These are phyloP conservation scores for Triangularia setosa DNA, from an alignment of 2,329 filamentous ascomycete species.

Conservation along the genomic window DNA sequence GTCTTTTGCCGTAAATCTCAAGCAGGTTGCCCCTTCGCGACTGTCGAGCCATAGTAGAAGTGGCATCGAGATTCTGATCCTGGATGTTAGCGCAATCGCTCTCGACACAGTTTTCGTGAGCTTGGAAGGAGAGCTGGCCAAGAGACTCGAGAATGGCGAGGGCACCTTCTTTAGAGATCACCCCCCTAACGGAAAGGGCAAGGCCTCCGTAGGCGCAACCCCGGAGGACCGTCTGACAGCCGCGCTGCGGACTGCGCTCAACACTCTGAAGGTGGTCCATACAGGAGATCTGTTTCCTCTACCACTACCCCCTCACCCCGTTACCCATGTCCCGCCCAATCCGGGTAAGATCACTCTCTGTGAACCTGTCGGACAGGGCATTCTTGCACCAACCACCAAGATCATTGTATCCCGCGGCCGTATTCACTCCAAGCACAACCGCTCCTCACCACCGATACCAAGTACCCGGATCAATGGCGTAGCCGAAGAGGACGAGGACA, in stretches of 20 bases:
- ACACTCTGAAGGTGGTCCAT: constrained; percentile 72
- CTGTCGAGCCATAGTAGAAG: constrained; percentile 67
- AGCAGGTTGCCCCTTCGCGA: constrained; percentile 71
- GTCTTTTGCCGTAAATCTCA: constrained; percentile 70
- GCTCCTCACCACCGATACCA: constrained; percentile 43
- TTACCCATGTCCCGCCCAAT: constrained; percentile 78
- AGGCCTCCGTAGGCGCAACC: constrained; percentile 30
- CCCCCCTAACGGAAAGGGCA: constrained; percentile 39
- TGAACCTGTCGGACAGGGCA: constrained; percentile 87
- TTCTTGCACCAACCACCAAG: constrained; percentile 72
- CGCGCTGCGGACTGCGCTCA: constrained; percentile 70
- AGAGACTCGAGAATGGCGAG: constrained; percentile 77
- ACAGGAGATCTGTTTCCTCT: constrained; percentile 74
- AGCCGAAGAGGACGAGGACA: constrained; percentile 67
- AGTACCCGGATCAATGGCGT: constrained; percentile 56
- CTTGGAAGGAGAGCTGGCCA: constrained; percentile 75
- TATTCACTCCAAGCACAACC: constrained; percentile 51
- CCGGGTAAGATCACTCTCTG: constrained; percentile 89
- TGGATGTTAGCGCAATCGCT: constrained; percentile 75
- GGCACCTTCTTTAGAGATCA: constrained; percentile 72
- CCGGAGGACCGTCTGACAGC: constrained; percentile 57
- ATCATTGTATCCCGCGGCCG: constrained; percentile 72
- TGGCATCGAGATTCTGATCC: constrained; percentile 76
- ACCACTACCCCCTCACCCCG: constrained; percentile 76
- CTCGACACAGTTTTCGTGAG: constrained; percentile 85